Percentiles rank a stretch among this genome's conserved stretches.
phyloP scores from a whole-genome alignment of 306 rosid species.

The Trichosanthes truncata region DNA sequence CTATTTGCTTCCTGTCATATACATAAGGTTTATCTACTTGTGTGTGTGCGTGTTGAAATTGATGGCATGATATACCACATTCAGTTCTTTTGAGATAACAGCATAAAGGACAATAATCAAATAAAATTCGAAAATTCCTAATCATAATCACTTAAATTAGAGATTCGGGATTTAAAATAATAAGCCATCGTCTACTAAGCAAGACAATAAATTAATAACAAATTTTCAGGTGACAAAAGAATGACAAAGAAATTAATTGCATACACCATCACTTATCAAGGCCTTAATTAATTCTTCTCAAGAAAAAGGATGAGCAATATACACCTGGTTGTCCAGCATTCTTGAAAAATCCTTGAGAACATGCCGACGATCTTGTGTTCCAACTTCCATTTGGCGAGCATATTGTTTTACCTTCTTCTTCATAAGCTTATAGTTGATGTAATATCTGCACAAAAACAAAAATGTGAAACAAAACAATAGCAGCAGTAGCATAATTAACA shows the following conservation, averaged over 20 bases:
- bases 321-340: slow-evolving; percentile 92
- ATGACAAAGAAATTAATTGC: neutral
- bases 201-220: neutral
- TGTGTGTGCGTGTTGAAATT: neutral
- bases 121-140: neutral
- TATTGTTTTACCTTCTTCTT: slow-evolving; percentile 81
- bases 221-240: slow-evolving; percentile 5
- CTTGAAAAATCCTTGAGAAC: slow-evolving; percentile 96
- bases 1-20: neutral
- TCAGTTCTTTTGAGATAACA: neutral
- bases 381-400: slow-evolving; percentile 79
- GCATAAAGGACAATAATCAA: neutral
- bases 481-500: neutral
- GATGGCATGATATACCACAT: neutral
- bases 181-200: neutral
- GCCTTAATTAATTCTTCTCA: neutral
- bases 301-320: slow-evolving; percentile 1
- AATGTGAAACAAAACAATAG: neutral
- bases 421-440: slow-evolving; percentile 93
- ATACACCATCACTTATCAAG: neutral
- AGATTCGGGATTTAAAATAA: neutral
- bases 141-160: neutral
- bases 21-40: neutral
- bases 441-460: slow-evolving; percentile 47
- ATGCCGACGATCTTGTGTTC: slow-evolving; percentile 64